Conservation (phyloP, 202 grass and related monocot genomes). For the Hordeum pubiflorum region DNA sequence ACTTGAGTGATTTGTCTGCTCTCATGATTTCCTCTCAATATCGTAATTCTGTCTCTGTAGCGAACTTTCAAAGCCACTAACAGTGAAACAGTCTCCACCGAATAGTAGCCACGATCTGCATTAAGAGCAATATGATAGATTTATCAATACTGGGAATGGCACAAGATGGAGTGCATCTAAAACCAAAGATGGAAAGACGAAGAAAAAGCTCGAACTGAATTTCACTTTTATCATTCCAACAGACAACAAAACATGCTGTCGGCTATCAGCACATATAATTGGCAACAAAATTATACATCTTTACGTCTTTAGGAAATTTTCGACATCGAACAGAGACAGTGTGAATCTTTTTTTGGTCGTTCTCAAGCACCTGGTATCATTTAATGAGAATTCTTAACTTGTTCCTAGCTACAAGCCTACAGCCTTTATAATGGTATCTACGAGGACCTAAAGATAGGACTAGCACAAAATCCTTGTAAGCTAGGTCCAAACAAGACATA, state of each 20-base stretch:
- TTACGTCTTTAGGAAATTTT: not conserved
- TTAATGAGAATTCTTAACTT: constrained; percentile 7
- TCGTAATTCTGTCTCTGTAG: constrained; percentile 90
- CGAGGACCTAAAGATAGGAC: not conserved
- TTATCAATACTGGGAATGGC: not conserved
- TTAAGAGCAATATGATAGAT: constrained; percentile 1
- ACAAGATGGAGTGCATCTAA: not conserved
- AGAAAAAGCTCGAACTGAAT: not conserved
- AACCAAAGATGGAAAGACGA: not conserved
- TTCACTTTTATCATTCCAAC: not conserved
- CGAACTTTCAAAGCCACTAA: constrained; percentile 91
- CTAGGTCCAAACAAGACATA: not conserved
- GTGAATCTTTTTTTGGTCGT: not conserved
- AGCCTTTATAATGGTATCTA: not conserved
- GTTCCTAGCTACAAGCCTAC: not conserved
- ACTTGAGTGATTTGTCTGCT: constrained; percentile 96
- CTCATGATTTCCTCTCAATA: constrained; percentile 94
- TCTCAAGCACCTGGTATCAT: not conserved
- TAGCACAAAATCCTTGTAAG: not conserved
- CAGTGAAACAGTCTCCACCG: constrained; percentile 76
- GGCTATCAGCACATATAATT: not conserved
- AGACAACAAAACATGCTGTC: not conserved
- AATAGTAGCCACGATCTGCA: constrained; percentile 92
- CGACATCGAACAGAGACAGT: not conserved
- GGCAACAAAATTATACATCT: not conserved